Evolutionary conservation across 441 rosid genomes (phyloP).

Genomic region (Macaranga tanarius): DNA sequence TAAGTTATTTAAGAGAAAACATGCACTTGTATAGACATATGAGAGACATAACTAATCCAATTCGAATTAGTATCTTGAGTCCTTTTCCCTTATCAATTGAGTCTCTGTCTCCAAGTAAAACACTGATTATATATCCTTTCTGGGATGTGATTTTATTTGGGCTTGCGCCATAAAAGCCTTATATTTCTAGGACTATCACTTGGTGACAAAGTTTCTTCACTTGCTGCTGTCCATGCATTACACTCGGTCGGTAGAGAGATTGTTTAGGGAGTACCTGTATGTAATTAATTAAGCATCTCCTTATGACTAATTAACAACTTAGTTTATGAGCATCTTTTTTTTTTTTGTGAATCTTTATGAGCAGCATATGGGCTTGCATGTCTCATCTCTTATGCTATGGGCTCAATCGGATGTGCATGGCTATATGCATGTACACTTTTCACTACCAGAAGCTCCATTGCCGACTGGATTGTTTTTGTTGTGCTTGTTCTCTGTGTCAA

Average conservation of each 20-base stretch:
- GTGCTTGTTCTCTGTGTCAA: conserved; percentile 47
- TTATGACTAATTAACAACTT: neutral
- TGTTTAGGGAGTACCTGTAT: conserved; percentile 48
- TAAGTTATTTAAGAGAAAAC: too few species aligned
- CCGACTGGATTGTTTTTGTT: conserved; percentile 43
- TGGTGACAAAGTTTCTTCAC: conserved; percentile 38
- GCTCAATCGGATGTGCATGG: conserved; percentile 31
- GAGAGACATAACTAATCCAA: too few species aligned
- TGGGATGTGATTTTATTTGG: too few species aligned
- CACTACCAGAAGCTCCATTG: conserved; percentile 47
- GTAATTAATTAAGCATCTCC: neutral
- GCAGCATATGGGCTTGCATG: conserved; percentile 39
- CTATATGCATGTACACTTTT: conserved; percentile 38
- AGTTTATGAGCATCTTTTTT: neutral
- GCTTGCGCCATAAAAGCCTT: too few species aligned
- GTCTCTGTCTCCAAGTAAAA: too few species aligned
- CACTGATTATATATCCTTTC: too few species aligned
- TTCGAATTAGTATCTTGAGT: too few species aligned
- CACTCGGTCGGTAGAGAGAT: conserved; percentile 53
- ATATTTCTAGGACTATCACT: too few species aligned
- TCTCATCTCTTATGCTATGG: conserved; percentile 37
- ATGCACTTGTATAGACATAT: too few species aligned
- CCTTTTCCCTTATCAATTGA: too few species aligned
- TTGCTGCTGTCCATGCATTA: conserved; percentile 52
- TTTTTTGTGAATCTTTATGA: neutral